A percentile compares a stretch with the other conserved stretches of the same genome.
Evolutionary conservation across 352 stramenopile genomes (phyloP).

Genomic region (Aphanomyces astaci): DNA sequence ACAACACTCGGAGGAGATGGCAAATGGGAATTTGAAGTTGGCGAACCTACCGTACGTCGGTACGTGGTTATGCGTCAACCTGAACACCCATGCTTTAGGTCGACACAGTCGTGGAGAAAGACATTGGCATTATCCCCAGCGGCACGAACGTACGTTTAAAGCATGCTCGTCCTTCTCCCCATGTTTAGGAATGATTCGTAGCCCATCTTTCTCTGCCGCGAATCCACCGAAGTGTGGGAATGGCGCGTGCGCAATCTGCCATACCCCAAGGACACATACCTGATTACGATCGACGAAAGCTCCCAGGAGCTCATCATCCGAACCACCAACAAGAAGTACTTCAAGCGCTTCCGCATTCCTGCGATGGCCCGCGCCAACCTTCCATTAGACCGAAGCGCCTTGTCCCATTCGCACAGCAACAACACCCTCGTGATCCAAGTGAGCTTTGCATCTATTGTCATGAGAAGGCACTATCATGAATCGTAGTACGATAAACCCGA

Average conservation of each 20-base stretch:
- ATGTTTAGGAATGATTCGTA: background rate
- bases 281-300: slow-evolving; percentile 17
- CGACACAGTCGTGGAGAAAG: background rate
- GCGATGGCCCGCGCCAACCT: slow-evolving; percentile 7
- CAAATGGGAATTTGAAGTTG: slow-evolving; percentile 19
- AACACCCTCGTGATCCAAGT: slow-evolving; percentile 22
- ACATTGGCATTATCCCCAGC: slow-evolving; percentile 18
- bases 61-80: background rate
- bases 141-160: slow-evolving; percentile 1
- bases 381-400: background rate
- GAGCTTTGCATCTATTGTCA: too few relatives aligned
- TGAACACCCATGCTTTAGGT: background rate
- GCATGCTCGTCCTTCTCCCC: too few relatives aligned
- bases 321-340: slow-evolving; percentile 27
- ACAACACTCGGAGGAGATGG: slow-evolving; percentile 16
- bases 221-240: slow-evolving; percentile 8
- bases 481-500: slow-evolving; percentile 19
- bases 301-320: slow-evolving; percentile 22
- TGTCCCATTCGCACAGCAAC: slow-evolving; percentile 19
- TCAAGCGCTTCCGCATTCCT: slow-evolving; percentile 24
- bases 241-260: slow-evolving; percentile 26
- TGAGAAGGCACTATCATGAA: too few relatives aligned
- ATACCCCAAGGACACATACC: slow-evolving; percentile 25
- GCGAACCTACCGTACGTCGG: background rate
- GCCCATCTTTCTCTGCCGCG: slow-evolving; percentile 19